Evolutionary conservation across 2,329 filamentous ascomycete species (phyloP), one percentile per base, ranked within the genome.

Genomic region (Sarocladium oryzae): DNA sequence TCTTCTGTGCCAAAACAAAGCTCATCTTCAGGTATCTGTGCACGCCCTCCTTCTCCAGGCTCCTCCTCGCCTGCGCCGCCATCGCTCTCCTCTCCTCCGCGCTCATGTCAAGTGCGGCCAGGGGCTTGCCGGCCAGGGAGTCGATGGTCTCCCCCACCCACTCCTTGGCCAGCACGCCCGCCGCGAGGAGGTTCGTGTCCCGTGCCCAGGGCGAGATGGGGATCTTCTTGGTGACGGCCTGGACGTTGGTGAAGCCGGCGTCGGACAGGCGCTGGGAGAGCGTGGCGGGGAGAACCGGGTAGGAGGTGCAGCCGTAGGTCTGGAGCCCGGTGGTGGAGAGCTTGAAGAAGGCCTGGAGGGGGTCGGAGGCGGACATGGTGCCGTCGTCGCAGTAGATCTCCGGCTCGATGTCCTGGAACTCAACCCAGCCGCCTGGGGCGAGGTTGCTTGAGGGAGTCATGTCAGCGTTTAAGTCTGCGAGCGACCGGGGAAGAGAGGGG

Each of bases 351-450:
- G 60, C 56, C 21, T 58, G 58, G 32, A 74, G 57, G 2, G 67
- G 62, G 40, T 74, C 67, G 50, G 73, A 64, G 2, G 63, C 57
- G 2, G 60, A 57, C 67, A 77, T 73, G 9, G 71, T 71, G 37
- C 60, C 66, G 50, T 75, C 70, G 54, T 76, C 73, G 54, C 68
- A 75, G 24, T 64, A 60, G 11, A 73, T 63, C 21, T 61, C 61
- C 11, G 65, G 65, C 40, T 70, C 66, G 26, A 74, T 63, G 49
- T 78, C 75, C 20, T 75, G 72, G 36, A 76, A 69, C 55, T 79
- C 76, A 32, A 79, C 64, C 71, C 74, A 78, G 41, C 74, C 75
- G n/a, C 76, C 76, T 1, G 69, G 67, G 37, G 62, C 66, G 10
- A 75, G 56, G 51, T 75, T 63, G 9, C 69, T n/a, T 73, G 37